Base-by-base conservation (phyloP, 2,329 filamentous ascomycete species). In the Tolypocladium album region DNA sequence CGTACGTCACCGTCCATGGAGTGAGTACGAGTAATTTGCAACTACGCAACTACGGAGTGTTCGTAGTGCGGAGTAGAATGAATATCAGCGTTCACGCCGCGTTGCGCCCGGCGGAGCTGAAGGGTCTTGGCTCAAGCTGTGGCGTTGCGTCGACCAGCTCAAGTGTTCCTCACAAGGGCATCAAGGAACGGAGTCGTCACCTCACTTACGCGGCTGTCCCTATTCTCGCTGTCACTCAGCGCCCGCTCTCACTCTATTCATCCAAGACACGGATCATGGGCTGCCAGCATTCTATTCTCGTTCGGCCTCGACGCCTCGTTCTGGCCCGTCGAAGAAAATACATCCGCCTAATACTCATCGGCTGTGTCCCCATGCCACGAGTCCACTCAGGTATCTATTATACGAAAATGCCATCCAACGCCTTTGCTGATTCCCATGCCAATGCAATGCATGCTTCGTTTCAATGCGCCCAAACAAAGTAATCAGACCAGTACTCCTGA, bases 381-480 rank as follows among this genome's bases (percentile, higher is more conserved):
- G 8, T 31, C 50, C 34, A 6, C 47, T 6, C 20, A n/a, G 50
- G 31, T 53, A 53, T 53, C 50, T 31, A 13, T 36, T 12, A n/a
- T 36, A 9, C 34, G 9, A 34, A 36, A 36, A 36, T 36, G 20
- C 50, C 50, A 53, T n/a, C 15, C 50, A 53, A 53, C 50, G 31
- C 50, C 31, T 22, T 36, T 53, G 50, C 50, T 53, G 9, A n/a
- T 36, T 13, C 31, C 31, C 31, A 38, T 58, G 36, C 57, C 27
- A 2, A 58, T 58, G 45, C 43, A 20, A 58, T 45, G 40, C 40
- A 43, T 34, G 12, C 2, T 34, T 3, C 31, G 12, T 45, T 22
- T 39, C 39, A 8, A 43, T 34, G 55, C 22, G 55, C 58, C 17
- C 63, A 64, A 59, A 56, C 58, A 43, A 52, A 60, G 39, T 58